Conservation (phyloP, 176 grass and related monocot species). For the Lolium perenne region DNA sequence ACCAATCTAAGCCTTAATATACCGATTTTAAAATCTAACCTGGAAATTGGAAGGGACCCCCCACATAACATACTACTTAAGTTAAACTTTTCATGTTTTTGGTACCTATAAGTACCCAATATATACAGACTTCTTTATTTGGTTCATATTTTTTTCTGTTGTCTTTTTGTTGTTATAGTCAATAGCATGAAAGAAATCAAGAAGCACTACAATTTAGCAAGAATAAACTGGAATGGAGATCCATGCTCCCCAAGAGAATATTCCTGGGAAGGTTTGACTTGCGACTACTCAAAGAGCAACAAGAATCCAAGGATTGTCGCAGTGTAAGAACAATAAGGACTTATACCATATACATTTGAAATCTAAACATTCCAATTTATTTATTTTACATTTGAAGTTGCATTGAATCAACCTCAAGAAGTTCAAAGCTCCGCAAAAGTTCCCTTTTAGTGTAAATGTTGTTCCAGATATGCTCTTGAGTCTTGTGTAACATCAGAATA, state of each 20-base stretch:
- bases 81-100: background rate
- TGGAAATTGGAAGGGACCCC: no score
- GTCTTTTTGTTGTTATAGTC: background rate
- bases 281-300: background rate
- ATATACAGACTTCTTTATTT: background rate
- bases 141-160: background rate
- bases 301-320: background rate
- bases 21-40: no score
- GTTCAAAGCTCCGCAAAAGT: background rate
- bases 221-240: conserved; percentile 35
- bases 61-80: background rate
- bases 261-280: conserved; percentile 34
- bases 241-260: conserved; percentile 32
- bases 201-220: background rate
- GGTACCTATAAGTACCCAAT: background rate
- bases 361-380: background rate
- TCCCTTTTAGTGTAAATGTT: background rate
- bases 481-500: no score
- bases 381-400: background rate
- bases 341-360: background rate
- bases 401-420: background rate
- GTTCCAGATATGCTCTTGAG: background rate
- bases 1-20: no score
- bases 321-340: conserved; percentile 21
- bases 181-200: conserved; percentile 8